A percentile compares a stretch with the other conserved stretches of the same genome.
Conservation (phyloP, 495 filamentous ascomycete genomes). For the Viridothelium virens region DNA sequence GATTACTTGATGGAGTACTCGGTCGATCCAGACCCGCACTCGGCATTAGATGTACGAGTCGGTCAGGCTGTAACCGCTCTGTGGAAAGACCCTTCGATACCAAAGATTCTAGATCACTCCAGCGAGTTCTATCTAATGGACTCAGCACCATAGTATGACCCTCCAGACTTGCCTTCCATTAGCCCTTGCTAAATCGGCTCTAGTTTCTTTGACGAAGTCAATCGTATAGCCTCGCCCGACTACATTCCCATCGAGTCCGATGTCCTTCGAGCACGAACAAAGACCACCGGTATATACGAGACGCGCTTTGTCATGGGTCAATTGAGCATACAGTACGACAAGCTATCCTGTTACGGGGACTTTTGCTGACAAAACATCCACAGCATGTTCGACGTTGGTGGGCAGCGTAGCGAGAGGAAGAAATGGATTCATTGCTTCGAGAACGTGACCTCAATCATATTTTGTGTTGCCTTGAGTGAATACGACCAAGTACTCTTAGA, state of each 20-base stretch:
- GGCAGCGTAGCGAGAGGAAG: constrained; percentile 93
- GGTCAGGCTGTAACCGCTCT: constrained; percentile 75
- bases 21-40: constrained; percentile 81
- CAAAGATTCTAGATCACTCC: constrained; percentile 80
- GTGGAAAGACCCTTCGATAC: constrained; percentile 84
- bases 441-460: constrained; percentile 99
- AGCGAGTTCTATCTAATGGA: constrained; percentile 99
- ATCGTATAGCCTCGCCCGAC: constrained; percentile 71
- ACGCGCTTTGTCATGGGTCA: constrained; percentile 97
- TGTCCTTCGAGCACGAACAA: constrained; percentile 88
- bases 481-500: constrained; percentile 96
- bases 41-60: constrained; percentile 66
- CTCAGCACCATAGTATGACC: constrained; percentile 89
- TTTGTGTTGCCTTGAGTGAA: constrained; percentile 96
- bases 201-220: constrained; percentile 92
- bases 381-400: constrained; percentile 99
- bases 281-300: constrained; percentile 99
- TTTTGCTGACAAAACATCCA: constrained; percentile 20
- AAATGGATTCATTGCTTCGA: constrained; percentile 99
- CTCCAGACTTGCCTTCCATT: background rate
- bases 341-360: background rate
- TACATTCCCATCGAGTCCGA: constrained; percentile 90
- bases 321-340: constrained; percentile 92
- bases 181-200: constrained; percentile 15
- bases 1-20: constrained; percentile 79